Conservation (phyloP, 139 green algal species). For the Eudorina sp. region DNA sequence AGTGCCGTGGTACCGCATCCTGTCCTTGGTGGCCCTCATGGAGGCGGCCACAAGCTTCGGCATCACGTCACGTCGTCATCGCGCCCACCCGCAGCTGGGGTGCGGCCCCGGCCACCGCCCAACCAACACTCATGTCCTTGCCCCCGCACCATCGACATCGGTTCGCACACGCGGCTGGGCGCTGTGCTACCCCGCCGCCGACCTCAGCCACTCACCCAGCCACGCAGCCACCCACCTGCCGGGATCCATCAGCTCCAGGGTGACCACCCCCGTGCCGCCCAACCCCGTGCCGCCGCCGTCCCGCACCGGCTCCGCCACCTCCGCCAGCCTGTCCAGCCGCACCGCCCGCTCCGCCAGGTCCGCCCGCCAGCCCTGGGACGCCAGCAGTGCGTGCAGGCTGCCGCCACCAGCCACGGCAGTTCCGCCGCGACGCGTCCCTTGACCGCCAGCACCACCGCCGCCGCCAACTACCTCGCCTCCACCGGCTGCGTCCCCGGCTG, state of each 20-base stretch:
- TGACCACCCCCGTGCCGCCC: not conserved
- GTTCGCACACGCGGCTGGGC: too few relatives aligned
- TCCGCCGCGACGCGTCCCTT: not conserved
- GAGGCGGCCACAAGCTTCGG: too few relatives aligned
- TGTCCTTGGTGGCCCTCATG: too few relatives aligned
- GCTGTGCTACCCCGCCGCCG: too few relatives aligned
- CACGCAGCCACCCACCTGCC: conserved; percentile 28
- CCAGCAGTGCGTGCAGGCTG: not conserved
- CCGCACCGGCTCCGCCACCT: not conserved
- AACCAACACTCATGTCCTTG: too few relatives aligned
- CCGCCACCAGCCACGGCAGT: not conserved
- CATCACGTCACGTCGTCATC: too few relatives aligned
- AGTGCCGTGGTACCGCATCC: too few relatives aligned
- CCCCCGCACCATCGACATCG: too few relatives aligned
- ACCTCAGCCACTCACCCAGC: not conserved
- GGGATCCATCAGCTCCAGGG: conserved; percentile 67
- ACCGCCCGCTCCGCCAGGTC: not conserved
- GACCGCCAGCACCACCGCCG: not conserved
- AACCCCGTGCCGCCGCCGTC: not conserved
- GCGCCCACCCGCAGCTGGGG: too few relatives aligned
- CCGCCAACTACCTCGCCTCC: not conserved
- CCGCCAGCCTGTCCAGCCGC: not conserved
- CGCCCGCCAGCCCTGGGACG: conserved; percentile 2
- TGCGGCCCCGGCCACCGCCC: too few relatives aligned
- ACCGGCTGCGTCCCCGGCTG: not conserved